phyloP scores from a whole-genome alignment of 1,284 basidiomycete genomes.

The Fomitopsis pinicola region DNA sequence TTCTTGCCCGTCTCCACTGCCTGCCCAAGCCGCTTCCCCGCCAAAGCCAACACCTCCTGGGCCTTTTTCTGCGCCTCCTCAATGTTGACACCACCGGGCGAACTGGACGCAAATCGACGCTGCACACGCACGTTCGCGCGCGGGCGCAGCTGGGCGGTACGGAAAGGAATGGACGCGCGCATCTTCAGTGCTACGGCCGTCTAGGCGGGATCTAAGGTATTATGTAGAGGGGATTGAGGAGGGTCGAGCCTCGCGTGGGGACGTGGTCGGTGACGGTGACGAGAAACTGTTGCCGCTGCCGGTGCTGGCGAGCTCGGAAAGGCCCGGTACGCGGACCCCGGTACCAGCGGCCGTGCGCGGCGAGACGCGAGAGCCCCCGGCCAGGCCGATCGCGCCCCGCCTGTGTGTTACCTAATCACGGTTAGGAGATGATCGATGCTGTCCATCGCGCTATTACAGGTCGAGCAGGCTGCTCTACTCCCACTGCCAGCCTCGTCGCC shows the following conservation, averaged over 20 bases:
- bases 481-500: not conserved
- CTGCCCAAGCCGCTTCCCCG: conserved; percentile 53
- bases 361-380: not conserved
- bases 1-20: conserved; percentile 50
- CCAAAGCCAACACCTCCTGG: conserved; percentile 56
- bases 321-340: not conserved
- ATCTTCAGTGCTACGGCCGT: conserved; percentile 16
- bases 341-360: not conserved
- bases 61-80: conserved; percentile 61
- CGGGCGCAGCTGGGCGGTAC: conserved; percentile 26
- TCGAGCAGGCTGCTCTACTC: not conserved
- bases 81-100: conserved; percentile 16
- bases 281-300: conserved; percentile 5
- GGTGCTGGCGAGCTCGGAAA: conserved; percentile 1
- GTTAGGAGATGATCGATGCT: not conserved
- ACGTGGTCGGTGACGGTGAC: conserved; percentile 4
- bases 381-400: conserved; percentile 1
- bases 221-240: not conserved
- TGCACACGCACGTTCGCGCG: conserved; percentile 17
- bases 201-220: not conserved
- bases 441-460: not conserved
- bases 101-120: conserved; percentile 26
- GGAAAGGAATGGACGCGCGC: conserved; percentile 20
- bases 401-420: not conserved
- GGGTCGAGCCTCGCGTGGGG: not conserved